phyloP scores from a whole-genome alignment of 768 basidiomycete genomes.

The Kwoniella bestiolae region DNA sequence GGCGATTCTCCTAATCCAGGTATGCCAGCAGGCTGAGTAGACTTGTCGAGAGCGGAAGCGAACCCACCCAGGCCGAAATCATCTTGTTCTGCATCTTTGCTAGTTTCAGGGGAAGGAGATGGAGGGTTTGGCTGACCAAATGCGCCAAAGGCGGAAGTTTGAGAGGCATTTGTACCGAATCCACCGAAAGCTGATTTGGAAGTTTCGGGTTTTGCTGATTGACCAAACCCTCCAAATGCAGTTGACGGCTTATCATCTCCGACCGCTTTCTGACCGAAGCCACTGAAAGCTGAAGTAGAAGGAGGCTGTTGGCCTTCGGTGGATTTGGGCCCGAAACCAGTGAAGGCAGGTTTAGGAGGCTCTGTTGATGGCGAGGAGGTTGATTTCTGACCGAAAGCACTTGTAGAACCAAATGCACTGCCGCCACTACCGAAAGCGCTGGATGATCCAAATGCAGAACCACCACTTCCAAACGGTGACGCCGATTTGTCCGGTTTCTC shows the following conservation, averaged over 20 bases:
- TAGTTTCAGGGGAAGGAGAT: neutral
- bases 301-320: constrained; percentile 13
- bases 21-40: constrained; percentile 23
- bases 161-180: neutral
- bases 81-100: constrained; percentile 10
- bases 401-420: constrained; percentile 29
- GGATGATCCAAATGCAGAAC: constrained; percentile 27
- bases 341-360: constrained; percentile 18
- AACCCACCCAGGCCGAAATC: constrained; percentile 50
- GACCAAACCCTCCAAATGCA: constrained; percentile 11
- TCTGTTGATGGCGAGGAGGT: constrained; percentile 11
- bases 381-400: constrained; percentile 35
- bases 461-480: constrained; percentile 26
- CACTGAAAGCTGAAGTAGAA: neutral
- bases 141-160: constrained; percentile 18
- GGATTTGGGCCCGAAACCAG: constrained; percentile 37
- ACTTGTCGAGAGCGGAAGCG: constrained; percentile 37
- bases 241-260: constrained; percentile 9
- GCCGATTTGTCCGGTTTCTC: constrained; percentile 9
- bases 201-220: constrained; percentile 4
- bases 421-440: constrained; percentile 31
- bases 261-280: neutral
- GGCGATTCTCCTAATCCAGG: constrained; percentile 47
- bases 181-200: constrained; percentile 14
- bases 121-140: constrained; percentile 19